phyloP scores from a whole-genome alignment of 306 rosid species.

The Canavalia gladiata region DNA sequence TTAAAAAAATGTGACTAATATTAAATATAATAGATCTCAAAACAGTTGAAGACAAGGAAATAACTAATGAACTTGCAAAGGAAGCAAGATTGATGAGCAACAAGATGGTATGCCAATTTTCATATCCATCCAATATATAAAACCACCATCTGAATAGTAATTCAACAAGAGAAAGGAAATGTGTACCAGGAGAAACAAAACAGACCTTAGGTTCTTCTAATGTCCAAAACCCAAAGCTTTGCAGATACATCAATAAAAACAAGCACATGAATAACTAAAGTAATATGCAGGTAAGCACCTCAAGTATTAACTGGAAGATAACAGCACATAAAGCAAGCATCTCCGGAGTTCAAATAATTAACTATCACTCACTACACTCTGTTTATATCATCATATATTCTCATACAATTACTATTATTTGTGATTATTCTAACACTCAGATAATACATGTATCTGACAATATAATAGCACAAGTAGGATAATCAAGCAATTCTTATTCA shows the following conservation, averaged over 20 bases:
- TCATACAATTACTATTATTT: neutral
- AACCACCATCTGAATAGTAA: conserved; percentile 36
- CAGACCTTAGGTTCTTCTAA: conserved; percentile 11
- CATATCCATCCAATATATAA: conserved; percentile 29
- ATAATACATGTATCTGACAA: neutral
- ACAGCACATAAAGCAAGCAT: conserved; percentile 22
- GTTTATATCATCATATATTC: conserved; percentile 6
- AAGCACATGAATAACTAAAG: conserved; percentile 17
- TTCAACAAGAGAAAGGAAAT: conserved; percentile 11
- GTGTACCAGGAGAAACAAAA: conserved; percentile 21
- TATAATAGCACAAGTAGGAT: conserved; percentile 12
- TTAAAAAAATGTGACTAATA: neutral
- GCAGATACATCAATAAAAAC: neutral
- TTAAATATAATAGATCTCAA: conserved; percentile 6
- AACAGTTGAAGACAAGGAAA: conserved; percentile 25
- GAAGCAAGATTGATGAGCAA: conserved; percentile 22
- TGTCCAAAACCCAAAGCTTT: conserved; percentile 25
- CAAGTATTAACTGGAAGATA: neutral
- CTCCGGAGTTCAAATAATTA: conserved; percentile 13
- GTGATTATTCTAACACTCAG: neutral
- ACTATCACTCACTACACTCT: neutral
- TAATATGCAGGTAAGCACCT: conserved; percentile 22
- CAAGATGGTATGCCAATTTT: conserved; percentile 23
- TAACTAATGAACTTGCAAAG: conserved; percentile 1
- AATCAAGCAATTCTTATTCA: conserved; percentile 26